Conservation (phyloP, 1,139 yeast species). For the Tardiomyces digboiensis region DNA sequence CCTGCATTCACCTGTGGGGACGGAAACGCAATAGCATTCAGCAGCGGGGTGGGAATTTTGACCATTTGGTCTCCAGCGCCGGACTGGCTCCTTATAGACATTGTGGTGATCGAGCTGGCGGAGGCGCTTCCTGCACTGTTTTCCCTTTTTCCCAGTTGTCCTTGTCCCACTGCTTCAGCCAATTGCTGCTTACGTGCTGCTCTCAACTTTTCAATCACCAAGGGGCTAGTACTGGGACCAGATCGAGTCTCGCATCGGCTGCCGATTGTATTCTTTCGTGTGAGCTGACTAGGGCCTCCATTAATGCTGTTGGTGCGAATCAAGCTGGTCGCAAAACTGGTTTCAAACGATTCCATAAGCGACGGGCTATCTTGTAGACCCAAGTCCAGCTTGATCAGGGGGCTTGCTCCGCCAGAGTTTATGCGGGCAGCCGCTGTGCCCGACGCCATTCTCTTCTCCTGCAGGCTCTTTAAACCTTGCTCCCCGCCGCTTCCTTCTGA, state of each 20-base stretch:
- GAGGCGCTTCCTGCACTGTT: too few species aligned
- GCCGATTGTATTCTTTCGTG: constrained; percentile 10
- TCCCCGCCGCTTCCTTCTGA: not conserved
- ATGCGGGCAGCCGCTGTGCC: not conserved
- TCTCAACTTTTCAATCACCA: constrained; percentile 7
- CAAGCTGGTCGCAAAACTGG: not conserved
- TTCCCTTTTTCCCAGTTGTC: too few species aligned
- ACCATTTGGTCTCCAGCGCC: too few species aligned
- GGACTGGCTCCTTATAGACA: too few species aligned
- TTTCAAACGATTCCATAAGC: not conserved
- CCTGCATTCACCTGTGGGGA: constrained; percentile 4
- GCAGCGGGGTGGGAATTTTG: constrained; percentile 14
- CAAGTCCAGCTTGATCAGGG: not conserved
- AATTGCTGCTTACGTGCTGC: too few species aligned
- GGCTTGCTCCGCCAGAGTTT: not conserved
- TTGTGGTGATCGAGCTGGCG: too few species aligned
- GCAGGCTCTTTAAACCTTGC: too few species aligned
- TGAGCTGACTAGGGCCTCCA: constrained; percentile 2
- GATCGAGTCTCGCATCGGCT: constrained; percentile 5
- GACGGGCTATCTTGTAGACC: not conserved
- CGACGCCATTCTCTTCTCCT: too few species aligned
- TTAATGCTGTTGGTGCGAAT: not conserved
- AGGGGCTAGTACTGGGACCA: constrained; percentile 10
- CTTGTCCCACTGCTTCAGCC: too few species aligned
- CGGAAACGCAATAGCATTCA: constrained; percentile 14